Conservation (phyloP, 1,284 basidiomycete genomes). For the Sporisorium iseilematis-ciliati region DNA sequence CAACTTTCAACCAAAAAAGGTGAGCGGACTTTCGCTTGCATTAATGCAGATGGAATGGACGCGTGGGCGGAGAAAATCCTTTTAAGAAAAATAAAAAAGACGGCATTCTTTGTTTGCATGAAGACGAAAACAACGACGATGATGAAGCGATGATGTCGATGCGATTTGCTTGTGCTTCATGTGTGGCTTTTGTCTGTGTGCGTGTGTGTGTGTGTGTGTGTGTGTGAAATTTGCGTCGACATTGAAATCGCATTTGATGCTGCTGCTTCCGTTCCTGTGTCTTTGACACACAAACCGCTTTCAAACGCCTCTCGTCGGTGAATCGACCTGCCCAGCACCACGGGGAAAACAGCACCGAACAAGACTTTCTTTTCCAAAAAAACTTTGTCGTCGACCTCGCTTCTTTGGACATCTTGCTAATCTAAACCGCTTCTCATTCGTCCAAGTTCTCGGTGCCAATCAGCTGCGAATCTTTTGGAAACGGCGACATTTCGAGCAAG, state of each 20-base stretch:
- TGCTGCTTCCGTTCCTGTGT: neutral
- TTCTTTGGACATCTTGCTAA: slow-evolving; percentile 9
- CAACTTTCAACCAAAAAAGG: too few species aligned
- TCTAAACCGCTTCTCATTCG: slow-evolving; percentile 41
- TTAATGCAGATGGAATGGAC: too few species aligned
- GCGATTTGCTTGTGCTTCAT: neutral
- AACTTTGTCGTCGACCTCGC: slow-evolving; percentile 4
- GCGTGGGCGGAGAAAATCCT: too few species aligned
- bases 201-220: too few species aligned
- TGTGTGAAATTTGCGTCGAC: slow-evolving; percentile 4
- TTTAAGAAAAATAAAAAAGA: too few species aligned
- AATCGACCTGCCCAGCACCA: neutral
- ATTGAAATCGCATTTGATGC: neutral
- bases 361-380: neutral
- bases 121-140: neutral
- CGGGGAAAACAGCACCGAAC: neutral
- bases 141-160: slow-evolving; percentile 3
- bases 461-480: slow-evolving; percentile 27
- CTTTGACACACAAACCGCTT: neutral
- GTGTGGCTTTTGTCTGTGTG: neutral
- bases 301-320: neutral
- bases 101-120: too few species aligned
- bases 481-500: too few species aligned
- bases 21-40: too few species aligned
- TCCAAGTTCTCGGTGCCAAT: slow-evolving; percentile 8